Percentiles rank a stretch among this genome's conserved stretches.
Evolutionary conservation across 108 stramenopile species (phyloP).

Genomic region (Epithemia pelagica): DNA sequence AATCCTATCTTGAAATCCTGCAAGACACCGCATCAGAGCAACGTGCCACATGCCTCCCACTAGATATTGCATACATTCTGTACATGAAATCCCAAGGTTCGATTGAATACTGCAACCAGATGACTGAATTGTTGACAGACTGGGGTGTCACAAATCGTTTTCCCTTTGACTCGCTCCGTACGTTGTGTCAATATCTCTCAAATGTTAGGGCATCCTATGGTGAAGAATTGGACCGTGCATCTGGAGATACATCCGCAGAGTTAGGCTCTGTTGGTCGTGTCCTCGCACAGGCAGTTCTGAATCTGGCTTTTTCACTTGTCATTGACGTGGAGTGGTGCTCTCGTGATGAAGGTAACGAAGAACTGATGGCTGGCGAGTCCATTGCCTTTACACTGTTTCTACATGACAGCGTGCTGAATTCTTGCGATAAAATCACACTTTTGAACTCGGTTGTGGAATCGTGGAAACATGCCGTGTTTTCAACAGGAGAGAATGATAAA

Average conservation of each 20-base stretch:
- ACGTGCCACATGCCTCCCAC: background rate
- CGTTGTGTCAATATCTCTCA: background rate
- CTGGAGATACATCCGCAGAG: too few relatives aligned
- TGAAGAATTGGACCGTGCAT: too few relatives aligned
- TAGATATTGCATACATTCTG: background rate
- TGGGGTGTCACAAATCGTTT: background rate
- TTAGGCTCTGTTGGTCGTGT: background rate
- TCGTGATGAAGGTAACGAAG: background rate
- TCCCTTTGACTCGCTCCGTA: background rate
- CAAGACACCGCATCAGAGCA: background rate
- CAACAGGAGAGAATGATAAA: background rate
- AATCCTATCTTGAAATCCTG: background rate
- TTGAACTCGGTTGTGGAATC: background rate
- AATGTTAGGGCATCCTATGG: too few relatives aligned
- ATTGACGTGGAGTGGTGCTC: background rate
- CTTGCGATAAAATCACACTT: too few relatives aligned
- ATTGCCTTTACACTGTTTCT: background rate
- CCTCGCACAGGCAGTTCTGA: background rate
- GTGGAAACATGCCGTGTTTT: background rate
- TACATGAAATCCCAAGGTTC: background rate
- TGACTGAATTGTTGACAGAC: background rate
- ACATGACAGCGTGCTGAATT: background rate
- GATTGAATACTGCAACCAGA: background rate
- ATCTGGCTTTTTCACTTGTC: background rate
- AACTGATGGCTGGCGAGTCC: background rate